Base-by-base conservation (phyloP, 345 rosid genomes). In the Salix brachista region DNA sequence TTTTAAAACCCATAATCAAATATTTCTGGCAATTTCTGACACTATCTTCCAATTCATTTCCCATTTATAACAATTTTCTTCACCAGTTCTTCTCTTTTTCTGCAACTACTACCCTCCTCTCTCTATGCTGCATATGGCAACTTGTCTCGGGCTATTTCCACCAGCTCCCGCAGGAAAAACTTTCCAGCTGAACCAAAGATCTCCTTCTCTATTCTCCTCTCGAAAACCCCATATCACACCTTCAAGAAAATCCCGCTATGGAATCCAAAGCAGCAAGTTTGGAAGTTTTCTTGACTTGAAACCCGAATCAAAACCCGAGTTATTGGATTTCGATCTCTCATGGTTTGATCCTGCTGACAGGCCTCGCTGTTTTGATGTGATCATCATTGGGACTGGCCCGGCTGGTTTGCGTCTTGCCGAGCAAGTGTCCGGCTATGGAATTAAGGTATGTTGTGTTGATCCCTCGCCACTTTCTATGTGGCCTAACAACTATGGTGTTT, bases 331-430 rank as follows among this genome's bases (percentile, higher is more conserved):
- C 61, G 87, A 88, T 77, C 80, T 91, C 34, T 39, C 86, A 42
- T 83, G 80, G 89, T 41, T 82, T 42, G 69, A 80, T 65, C 80
- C 89, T 3, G 72, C 75, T 21, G 85, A 77, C 48, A 82, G 83
- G 19, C 46, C 75, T 12, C 73, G 81, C 4, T n/a, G 28, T 32
- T 86, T 87, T 28, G 91, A 91, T 62, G 90, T 91, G 60, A 77
- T 89, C 81, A 52, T 91, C 48, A 85, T 89, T 28, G 95, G 95
- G 67, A 58, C 91, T 7, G 95, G 95, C 62, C 94, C 95, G 0
- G 89, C 89, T 8, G 95, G 95, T 65, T 84, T 89, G 66, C 90
- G 92, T 26, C 82, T 91, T 0, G 91, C 89, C 1, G 95, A 91
- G 83, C 92, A 85, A 76, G 88, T 88, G 0, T 84, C 91, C 4